These are phyloP conservation scores for Candida boidinii DNA, from an alignment of 805 yeast genomes.

Conservation along the genomic window DNA sequence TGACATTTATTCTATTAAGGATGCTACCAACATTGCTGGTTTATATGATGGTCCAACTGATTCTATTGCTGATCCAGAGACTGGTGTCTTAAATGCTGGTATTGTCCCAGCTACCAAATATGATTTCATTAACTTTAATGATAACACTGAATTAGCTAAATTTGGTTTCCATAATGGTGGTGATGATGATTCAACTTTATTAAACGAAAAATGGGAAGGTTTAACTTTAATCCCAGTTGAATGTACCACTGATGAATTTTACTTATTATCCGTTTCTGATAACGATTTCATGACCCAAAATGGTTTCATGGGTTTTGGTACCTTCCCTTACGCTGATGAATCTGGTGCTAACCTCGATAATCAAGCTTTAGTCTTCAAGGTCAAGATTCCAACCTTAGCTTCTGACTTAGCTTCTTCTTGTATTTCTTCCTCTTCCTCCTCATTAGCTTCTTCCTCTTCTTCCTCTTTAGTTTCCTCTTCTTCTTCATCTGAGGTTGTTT, in stretches of 20 bases:
- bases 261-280: conserved; percentile 18
- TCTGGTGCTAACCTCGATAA: conserved; percentile 20
- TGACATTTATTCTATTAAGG: conserved; percentile 18
- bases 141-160: conserved; percentile 17
- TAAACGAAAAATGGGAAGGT: conserved; percentile 28
- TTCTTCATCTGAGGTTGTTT: neutral
- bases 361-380: conserved; percentile 21
- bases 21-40: conserved; percentile 23
- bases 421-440: neutral
- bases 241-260: conserved; percentile 23
- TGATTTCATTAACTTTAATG: conserved; percentile 18
- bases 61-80: conserved; percentile 15
- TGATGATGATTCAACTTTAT: conserved; percentile 12
- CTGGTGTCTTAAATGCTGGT: conserved; percentile 15
- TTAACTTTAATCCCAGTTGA: conserved; percentile 21
- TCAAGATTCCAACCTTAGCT: conserved; percentile 18
- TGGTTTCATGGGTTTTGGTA: conserved; percentile 20
- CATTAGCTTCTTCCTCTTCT: conserved; percentile 4
- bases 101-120: conserved; percentile 19
- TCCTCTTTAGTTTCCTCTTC: conserved; percentile 3
- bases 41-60: conserved; percentile 19
- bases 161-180: conserved; percentile 27
- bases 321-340: conserved; percentile 14
- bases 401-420: conserved; percentile 1
- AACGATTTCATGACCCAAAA: conserved; percentile 24